Evolutionary conservation across 768 basidiomycete genomes (phyloP), one percentile per base, ranked within the genome.

Genomic region (Pulveroboletus frians): DNA sequence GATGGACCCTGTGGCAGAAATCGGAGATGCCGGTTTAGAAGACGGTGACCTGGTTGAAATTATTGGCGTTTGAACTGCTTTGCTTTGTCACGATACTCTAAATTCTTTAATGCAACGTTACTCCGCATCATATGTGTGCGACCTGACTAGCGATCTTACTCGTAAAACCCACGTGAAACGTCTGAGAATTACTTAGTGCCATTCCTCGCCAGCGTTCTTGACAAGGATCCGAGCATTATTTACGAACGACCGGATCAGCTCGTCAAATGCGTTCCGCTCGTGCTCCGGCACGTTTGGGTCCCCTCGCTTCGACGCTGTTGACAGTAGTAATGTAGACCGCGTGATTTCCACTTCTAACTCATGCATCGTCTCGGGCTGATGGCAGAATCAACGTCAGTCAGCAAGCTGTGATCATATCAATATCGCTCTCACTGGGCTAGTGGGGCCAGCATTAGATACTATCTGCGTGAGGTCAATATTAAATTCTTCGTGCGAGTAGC

Each of bases 381-480:
- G 44, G 21, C 45, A 29, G 15, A 36, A 42, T 11, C 9, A 46
- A 49, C 50, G 44, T 47, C 47, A 43, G 44, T n/a, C 15, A 20
- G 30, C 8, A n/a, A 5, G 31, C 18, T n/a, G 23, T 52, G 23
- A 26, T 1, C 26, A 39, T 38, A 38, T 39, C 42, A 46, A 31
- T 3, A 37, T 18, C 37, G 38, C 26, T 69, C 79, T 55, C 62
- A 88, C 85, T 38, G 78, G 73, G 49, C 70, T 68, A 45, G 68
- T 74, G 1, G 77, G 67, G 3, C 77, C 66, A 11, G 69, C 59
- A 8, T 73, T 74, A 4, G 84, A 76, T 2, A 80, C 81, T 41
- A 98, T 95, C 69, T 94, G 92, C 1, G 96, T 98, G 42, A 99
- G 77, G 71, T 99, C 96, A 54, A 99, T 84, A 55, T 75, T 78